These are phyloP conservation scores for Fusarium sp. DNA, from an alignment of 2,329 filamentous ascomycete genomes.

Conservation along the genomic window DNA sequence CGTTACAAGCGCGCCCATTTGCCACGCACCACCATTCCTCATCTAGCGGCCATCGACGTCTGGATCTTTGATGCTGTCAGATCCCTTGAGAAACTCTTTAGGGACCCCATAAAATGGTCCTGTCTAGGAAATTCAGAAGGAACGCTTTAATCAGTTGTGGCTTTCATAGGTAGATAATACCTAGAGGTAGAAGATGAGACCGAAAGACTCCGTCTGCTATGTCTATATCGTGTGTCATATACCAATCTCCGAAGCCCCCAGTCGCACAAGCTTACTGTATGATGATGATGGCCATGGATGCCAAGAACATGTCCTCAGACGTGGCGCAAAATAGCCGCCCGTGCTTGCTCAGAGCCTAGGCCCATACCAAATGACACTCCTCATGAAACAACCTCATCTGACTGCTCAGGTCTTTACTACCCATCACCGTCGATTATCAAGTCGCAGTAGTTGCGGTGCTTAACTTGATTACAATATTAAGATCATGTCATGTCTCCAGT, in stretches of 20 bases:
- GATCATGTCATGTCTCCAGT: background rate
- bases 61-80: conserved; percentile 12
- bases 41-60: conserved; percentile 4
- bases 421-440: background rate
- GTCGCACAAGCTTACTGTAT: conserved; percentile 1
- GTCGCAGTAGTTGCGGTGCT: background rate
- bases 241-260: background rate
- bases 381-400: background rate
- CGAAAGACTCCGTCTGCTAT: background rate
- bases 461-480: background rate
- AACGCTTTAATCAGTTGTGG: background rate
- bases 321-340: conserved; percentile 22
- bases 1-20: conserved; percentile 20
- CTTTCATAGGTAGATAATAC: background rate
- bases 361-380: conserved; percentile 10
- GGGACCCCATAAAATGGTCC: background rate
- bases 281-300: background rate
- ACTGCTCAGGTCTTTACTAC: background rate
- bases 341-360: conserved; percentile 4
- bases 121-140: background rate
- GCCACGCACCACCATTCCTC: conserved; percentile 33
- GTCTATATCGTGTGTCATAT: background rate
- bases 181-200: background rate
- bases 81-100: background rate
- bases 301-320: background rate